Conservation (phyloP, 768 basidiomycete species). For the Pleurotus giganteus region DNA sequence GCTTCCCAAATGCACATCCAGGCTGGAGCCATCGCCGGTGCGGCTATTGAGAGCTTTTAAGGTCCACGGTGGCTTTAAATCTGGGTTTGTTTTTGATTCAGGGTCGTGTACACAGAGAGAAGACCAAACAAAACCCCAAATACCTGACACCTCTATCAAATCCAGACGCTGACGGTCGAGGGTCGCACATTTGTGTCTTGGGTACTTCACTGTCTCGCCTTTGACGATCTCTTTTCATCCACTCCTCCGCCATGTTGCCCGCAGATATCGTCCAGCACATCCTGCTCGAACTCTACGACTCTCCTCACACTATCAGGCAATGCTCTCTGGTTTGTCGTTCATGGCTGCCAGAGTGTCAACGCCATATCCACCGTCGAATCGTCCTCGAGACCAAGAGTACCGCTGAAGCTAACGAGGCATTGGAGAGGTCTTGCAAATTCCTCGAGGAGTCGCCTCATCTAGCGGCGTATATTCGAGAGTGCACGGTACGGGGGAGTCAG, state of each 20-base stretch:
- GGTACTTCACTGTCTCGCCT: background rate
- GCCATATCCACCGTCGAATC: constrained; percentile 3
- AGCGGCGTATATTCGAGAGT: background rate
- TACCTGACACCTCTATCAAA: background rate
- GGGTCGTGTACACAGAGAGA: background rate
- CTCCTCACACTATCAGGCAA: background rate
- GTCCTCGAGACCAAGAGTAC: background rate
- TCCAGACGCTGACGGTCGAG: background rate
- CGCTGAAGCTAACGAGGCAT: background rate
- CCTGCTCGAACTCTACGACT: constrained; percentile 1
- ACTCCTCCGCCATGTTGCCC: background rate
- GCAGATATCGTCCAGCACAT: constrained; percentile 10
- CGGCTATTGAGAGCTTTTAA: background rate
- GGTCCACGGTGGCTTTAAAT: background rate
- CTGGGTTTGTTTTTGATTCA: background rate
- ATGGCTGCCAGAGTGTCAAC: constrained; percentile 8
- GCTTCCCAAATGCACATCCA: background rate
- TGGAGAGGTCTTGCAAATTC: background rate
- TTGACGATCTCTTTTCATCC: background rate
- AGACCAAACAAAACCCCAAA: background rate
- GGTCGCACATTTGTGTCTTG: background rate
- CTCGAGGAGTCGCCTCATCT: background rate
- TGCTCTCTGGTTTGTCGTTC: constrained; percentile 10
- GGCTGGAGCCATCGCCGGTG: background rate
- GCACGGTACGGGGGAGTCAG: background rate